Base-by-base conservation (phyloP, 2,329 filamentous ascomycete genomes). In the Fusarium lyarnte region DNA sequence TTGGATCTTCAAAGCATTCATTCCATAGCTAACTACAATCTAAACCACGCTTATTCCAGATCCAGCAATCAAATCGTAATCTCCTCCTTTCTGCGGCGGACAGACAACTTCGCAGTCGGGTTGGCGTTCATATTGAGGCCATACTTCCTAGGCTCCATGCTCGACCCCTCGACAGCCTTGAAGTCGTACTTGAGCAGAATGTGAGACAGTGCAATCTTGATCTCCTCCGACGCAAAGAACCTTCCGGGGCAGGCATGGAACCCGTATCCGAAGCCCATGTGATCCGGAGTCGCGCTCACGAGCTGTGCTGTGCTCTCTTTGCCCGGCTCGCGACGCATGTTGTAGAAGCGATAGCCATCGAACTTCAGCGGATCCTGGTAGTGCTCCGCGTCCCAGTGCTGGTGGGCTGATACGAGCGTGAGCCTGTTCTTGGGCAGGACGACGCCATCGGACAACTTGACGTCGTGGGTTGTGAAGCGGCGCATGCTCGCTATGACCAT, bases 91-190 rank as follows among this genome's bases (percentile, higher is more conserved):
- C 47, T 51, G 1, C 47, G 12, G 1, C 47, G 31, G 19, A 36
- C 4, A 5, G 31, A 35, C 13, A 51, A 10, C 47, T 36, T 51
- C 5, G 47, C 47, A 35, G 31, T 51, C 8, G 47, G 47, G 4
- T 25, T 51, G 2, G 31, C 47, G 7, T 51, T 51, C 31, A 51
- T 35, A 12, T 51, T 51, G 11, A 51, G 47, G 16, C 47, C 47
- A 5, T 51, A 51, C n/a, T 36, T 51, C 6, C 31, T 51, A 12
- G 47, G 47, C 31, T 51, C 47, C 47, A 51, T 51, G n/a, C 47
- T 51, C 3, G 47, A 51, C 5, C 47, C 47, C 12, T 19, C 31
- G 10, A 51, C 47, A 6, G 47, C n/a, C 47, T 21, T 51, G 1
- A 51, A 36, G 17, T 51, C 47, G 3, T 51, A 51, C 31, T 36